Conservation (phyloP, 2,329 filamentous ascomycete species). For the Fusarium praegraminearum region DNA sequence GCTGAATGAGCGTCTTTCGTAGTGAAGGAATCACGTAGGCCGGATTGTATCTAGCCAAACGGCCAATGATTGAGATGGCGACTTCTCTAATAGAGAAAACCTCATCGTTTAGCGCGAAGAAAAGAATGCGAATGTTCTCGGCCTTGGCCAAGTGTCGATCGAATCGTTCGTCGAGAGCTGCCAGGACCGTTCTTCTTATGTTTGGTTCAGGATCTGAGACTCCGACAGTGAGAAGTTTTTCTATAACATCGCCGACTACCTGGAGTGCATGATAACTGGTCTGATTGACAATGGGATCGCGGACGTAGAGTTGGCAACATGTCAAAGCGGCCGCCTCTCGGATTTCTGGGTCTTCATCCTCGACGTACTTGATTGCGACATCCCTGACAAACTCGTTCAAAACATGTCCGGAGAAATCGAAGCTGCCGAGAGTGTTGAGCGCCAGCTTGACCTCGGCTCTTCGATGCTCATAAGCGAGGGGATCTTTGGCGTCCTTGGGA, state of each 20-base stretch:
- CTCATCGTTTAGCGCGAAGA: constrained; percentile 96
- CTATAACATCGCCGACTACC: constrained; percentile 97
- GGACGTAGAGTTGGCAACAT: constrained; percentile 96
- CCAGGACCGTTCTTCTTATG: constrained; percentile 89
- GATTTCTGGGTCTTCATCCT: constrained; percentile 94
- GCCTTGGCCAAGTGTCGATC: constrained; percentile 97
- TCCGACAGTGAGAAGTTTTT: constrained; percentile 93
- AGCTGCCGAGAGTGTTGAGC: constrained; percentile 95
- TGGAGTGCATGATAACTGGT: constrained; percentile 97
- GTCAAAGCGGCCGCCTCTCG: constrained; percentile 95
- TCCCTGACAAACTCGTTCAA: constrained; percentile 99
- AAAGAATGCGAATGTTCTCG: constrained; percentile 95
- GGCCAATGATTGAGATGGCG: constrained; percentile 95
- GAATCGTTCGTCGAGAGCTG: constrained; percentile 91
- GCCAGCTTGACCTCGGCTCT: constrained; percentile 93
- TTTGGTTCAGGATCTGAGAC: constrained; percentile 91
- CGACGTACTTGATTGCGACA: constrained; percentile 97
- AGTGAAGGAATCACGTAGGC: constrained; percentile 97
- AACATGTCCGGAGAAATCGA: constrained; percentile 92
- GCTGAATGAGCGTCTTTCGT: constrained; percentile 93
- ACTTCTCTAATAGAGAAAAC: constrained; percentile 93
- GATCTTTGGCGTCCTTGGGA: constrained; percentile 87
- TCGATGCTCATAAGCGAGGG: constrained; percentile 80
- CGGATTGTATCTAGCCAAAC: constrained; percentile 89
- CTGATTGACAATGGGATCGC: constrained; percentile 97